Conservation (phyloP, 2,329 filamentous ascomycete genomes). For the Aspergillus sp. region DNA sequence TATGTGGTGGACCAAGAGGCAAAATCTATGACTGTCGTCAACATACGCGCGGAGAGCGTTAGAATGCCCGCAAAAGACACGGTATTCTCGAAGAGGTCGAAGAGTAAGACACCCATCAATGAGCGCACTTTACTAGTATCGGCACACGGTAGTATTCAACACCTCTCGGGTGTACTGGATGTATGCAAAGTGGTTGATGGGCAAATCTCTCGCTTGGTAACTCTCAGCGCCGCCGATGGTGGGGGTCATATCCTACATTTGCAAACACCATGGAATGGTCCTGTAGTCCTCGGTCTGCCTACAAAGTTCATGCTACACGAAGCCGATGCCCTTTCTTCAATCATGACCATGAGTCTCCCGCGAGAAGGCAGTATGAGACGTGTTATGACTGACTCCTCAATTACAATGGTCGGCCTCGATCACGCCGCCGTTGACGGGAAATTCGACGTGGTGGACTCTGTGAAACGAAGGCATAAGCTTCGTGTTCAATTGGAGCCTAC, state of each 20-base stretch:
- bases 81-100: conserved; percentile 27
- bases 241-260: conserved; percentile 67
- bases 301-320: conserved; percentile 59
- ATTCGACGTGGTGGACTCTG: conserved; percentile 66
- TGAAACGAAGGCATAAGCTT: conserved; percentile 64
- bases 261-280: conserved; percentile 72
- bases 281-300: conserved; percentile 67
- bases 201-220: conserved; percentile 65
- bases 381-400: conserved; percentile 44
- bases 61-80: conserved; percentile 27
- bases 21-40: conserved; percentile 66
- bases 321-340: conserved; percentile 59
- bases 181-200: conserved; percentile 71
- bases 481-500: conserved; percentile 66
- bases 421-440: conserved; percentile 61
- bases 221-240: conserved; percentile 65
- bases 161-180: conserved; percentile 68
- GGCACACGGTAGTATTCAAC: conserved; percentile 50
- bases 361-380: conserved; percentile 54
- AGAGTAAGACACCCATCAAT: conserved; percentile 20
- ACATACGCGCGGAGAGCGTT: conserved; percentile 56
- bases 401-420: conserved; percentile 53
- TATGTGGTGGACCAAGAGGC: conserved; percentile 70
- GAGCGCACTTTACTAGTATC: conserved; percentile 32
- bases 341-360: conserved; percentile 50